Conservation (phyloP, 2,329 filamentous ascomycete species). For the Ophiostoma fasciatum region DNA sequence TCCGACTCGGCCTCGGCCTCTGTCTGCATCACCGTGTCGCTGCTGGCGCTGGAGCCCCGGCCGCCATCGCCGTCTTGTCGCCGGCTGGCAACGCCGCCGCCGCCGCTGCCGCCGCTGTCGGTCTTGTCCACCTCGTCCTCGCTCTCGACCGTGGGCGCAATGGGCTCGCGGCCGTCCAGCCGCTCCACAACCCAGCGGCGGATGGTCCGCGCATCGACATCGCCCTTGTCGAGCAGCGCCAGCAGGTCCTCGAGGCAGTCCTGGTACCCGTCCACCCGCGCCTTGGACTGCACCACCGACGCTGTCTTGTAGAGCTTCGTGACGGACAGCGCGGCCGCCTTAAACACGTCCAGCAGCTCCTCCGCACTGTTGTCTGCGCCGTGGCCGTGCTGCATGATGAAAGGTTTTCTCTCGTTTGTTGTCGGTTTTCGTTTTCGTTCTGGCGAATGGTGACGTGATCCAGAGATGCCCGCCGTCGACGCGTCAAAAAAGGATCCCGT, state of each 20-base stretch:
- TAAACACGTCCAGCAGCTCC: conserved; percentile 76
- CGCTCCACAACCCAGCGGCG: conserved; percentile 54
- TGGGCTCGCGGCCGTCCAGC: conserved; percentile 45
- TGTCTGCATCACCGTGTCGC: not conserved
- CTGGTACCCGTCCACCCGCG: conserved; percentile 74
- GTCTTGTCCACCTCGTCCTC: conserved; percentile 52
- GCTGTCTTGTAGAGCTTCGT: conserved; percentile 95
- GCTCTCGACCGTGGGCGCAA: conserved; percentile 28
- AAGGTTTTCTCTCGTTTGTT: no score
- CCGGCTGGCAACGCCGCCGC: not conserved
- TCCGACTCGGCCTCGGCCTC: conserved; percentile 2
- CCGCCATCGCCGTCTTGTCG: not conserved
- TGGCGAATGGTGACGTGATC: no score
- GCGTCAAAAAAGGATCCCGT: no score
- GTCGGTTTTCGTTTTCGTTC: no score
- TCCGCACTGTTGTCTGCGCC: conserved; percentile 25
- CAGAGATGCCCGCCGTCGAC: no score
- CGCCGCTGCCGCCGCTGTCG: conserved; percentile 26
- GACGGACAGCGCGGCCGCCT: conserved; percentile 79
- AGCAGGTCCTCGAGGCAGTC: conserved; percentile 85
- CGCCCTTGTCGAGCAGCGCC: conserved; percentile 65
- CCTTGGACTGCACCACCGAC: conserved; percentile 58
- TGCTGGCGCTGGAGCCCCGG: not conserved
- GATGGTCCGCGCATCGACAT: conserved; percentile 58
- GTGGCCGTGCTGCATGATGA: not conserved